Percentiles rank a stretch among this genome's conserved stretches.
Conservation (phyloP, 768 basidiomycete genomes). For the Xerocomellus chrysenteron region DNA sequence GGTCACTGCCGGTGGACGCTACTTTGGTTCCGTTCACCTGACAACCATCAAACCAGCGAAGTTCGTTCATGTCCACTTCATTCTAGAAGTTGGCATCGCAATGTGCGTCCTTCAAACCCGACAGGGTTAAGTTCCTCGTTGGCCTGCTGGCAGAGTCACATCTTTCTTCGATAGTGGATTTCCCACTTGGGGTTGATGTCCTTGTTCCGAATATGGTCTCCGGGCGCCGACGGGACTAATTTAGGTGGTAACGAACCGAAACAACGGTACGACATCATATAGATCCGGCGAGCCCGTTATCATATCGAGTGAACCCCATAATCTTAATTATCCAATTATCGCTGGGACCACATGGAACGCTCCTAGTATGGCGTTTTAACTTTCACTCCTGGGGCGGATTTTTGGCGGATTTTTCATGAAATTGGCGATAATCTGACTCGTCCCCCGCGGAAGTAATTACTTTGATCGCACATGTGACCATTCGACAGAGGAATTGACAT, state of each 20-base stretch:
- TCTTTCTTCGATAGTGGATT: slow-evolving; percentile 9
- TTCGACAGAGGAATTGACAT: not conserved
- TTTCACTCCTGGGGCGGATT: slow-evolving; percentile 4
- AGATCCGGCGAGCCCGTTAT: slow-evolving; percentile 15
- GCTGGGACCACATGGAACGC: slow-evolving; percentile 5
- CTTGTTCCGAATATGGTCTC: slow-evolving; percentile 18
- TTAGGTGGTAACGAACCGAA: slow-evolving; percentile 21
- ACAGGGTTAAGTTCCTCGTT: not conserved
- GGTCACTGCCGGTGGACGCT: not conserved
- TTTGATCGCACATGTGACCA: slow-evolving; percentile 2
- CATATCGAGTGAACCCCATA: not conserved
- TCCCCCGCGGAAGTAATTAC: slow-evolving; percentile 9
- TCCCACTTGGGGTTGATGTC: slow-evolving; percentile 3
- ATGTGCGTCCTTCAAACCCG: not conserved
- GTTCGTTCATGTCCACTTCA: slow-evolving; percentile 1
- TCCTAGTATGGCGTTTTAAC: slow-evolving; percentile 4
- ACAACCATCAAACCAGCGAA: slow-evolving; percentile 20
- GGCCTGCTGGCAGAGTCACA: not conserved
- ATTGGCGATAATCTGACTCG: not conserved
- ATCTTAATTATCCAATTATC: not conserved
- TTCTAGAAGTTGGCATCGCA: slow-evolving; percentile 1
- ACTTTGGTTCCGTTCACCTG: slow-evolving; percentile 12
- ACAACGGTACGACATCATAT: slow-evolving; percentile 22
- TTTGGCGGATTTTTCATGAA: slow-evolving; percentile 8
- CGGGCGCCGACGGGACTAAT: slow-evolving; percentile 2